Percentiles rank a stretch among this genome's conserved stretches.
These are phyloP conservation scores for Fusarium neocosmosporiellum DNA, from an alignment of 2,329 filamentous ascomycete genomes.

Conservation along the genomic window DNA sequence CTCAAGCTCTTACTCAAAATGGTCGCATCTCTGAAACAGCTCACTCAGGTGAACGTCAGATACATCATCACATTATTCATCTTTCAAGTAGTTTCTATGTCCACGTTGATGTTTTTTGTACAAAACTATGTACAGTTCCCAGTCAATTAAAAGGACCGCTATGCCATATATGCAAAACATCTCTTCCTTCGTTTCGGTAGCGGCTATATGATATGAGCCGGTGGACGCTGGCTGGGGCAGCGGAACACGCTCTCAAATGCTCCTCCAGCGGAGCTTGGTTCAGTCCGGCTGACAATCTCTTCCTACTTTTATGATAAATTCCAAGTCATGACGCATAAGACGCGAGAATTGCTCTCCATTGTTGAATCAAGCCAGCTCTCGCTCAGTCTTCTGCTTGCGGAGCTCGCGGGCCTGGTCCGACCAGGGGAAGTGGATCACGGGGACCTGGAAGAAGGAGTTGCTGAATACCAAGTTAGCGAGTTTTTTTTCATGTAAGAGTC, in stretches of 20 bases:
- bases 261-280: slow-evolving; percentile 8
- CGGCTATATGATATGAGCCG: slow-evolving; percentile 9
- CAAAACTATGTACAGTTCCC: slow-evolving; percentile 28
- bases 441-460: slow-evolving; percentile 89
- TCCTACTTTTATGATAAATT: slow-evolving; percentile 24
- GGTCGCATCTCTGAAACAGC: background rate
- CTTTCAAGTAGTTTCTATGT: background rate
- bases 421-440: slow-evolving; percentile 96
- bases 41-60: background rate
- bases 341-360: slow-evolving; percentile 14
- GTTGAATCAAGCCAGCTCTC: slow-evolving; percentile 36
- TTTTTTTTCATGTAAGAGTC: background rate
- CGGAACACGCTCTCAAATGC: slow-evolving; percentile 14
- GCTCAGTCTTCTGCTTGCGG: slow-evolving; percentile 58
- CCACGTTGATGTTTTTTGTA: slow-evolving; percentile 11
- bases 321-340: slow-evolving; percentile 36
- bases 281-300: background rate
- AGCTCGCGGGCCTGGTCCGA: slow-evolving; percentile 77
- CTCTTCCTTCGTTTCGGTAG: background rate
- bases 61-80: background rate
- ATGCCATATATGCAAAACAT: slow-evolving; percentile 18
- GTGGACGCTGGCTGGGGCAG: slow-evolving; percentile 10
- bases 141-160: slow-evolving; percentile 26
- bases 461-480: slow-evolving; percentile 61
- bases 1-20: background rate